These are phyloP conservation scores for Carpinus fangiana DNA, from an alignment of 306 rosid species.

Conservation along the genomic window DNA sequence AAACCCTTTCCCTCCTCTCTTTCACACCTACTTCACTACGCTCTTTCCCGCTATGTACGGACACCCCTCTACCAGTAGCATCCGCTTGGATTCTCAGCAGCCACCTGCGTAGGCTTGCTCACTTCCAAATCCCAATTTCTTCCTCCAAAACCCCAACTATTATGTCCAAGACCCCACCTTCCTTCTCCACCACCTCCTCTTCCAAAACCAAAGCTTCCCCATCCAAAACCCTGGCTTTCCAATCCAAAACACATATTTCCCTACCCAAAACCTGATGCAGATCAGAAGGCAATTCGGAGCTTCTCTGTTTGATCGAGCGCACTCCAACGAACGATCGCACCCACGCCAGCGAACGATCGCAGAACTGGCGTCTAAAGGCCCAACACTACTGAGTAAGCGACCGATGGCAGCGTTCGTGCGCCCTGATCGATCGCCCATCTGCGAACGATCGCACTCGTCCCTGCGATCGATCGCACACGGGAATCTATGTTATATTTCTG, in stretches of 20 bases:
- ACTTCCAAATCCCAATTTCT: neutral
- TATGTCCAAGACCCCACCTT: neutral
- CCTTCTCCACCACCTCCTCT: constrained; percentile 6
- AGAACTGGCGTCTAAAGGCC: too few species aligned
- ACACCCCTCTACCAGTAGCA: constrained; percentile 10
- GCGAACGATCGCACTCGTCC: too few species aligned
- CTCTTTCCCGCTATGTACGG: constrained; percentile 44
- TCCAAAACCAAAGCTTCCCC: neutral
- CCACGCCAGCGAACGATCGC: too few species aligned
- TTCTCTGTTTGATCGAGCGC: too few species aligned
- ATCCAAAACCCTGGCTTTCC: constrained; percentile 18
- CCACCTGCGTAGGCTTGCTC: constrained; percentile 1
- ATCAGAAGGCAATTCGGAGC: too few species aligned
- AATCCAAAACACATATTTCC: constrained; percentile 13
- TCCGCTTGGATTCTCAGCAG: neutral
- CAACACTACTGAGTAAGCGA: too few species aligned
- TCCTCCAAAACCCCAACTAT: constrained; percentile 1
- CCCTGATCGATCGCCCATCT: too few species aligned
- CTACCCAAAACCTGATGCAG: constrained; percentile 23
- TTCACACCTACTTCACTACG: too few species aligned
- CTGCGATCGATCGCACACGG: too few species aligned
- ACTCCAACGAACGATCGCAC: too few species aligned
- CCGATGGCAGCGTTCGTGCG: too few species aligned
- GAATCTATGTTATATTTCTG: too few species aligned
- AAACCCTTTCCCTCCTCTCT: neutral